Base-by-base conservation (phyloP, 2,329 filamentous ascomycete genomes). In the Pseudonectria foliicola region DNA sequence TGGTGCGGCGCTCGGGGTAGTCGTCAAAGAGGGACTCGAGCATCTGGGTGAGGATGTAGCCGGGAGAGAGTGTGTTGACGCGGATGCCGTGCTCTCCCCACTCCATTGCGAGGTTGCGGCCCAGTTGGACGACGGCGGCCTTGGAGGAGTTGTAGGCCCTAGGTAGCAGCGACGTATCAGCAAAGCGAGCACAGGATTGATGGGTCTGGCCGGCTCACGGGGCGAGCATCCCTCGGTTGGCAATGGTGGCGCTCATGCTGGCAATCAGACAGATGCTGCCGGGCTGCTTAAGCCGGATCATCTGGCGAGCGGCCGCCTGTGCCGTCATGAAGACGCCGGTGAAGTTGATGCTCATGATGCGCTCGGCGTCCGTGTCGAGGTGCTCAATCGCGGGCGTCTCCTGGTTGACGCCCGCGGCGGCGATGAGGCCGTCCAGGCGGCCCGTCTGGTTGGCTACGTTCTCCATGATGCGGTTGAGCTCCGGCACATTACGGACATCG, bases 271-370 rank as follows among this genome's bases (percentile, higher is more conserved):
- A 74, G 40, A 85, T 73, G 53, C 75, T 82, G 1, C 80, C 79
- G 6, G 66, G 62, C 16, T 63, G 67, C 38, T 74, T 69, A 18
- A 75, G 66, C 33, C 70, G 68, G 14, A 78, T 64, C 72, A 85
- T 79, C 57, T 92, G 82, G 36, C 80, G 73, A 24, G 88, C 89
- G n/a, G 86, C 85, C 13, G 86, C 86, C 67, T 90, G 85, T 16
- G 87, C 86, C 44, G 86, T 93, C 73, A 89, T 77, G 63, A 87
- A 85, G 18, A 74, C 79, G 10, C 88, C 89, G n/a, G 80, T 92
- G 49, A 94, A 71, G 62, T 95, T 93, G 53, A 90, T 81, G 51
- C 83, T 75, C 60, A 94, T 72, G 68, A 94, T 85, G 60, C 79
- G 75, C 56, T 88, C 78, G 56, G 78, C 77, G 55, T 86, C 83